Base-by-base conservation (phyloP, 306 rosid species). In the Lupinus albus region DNA sequence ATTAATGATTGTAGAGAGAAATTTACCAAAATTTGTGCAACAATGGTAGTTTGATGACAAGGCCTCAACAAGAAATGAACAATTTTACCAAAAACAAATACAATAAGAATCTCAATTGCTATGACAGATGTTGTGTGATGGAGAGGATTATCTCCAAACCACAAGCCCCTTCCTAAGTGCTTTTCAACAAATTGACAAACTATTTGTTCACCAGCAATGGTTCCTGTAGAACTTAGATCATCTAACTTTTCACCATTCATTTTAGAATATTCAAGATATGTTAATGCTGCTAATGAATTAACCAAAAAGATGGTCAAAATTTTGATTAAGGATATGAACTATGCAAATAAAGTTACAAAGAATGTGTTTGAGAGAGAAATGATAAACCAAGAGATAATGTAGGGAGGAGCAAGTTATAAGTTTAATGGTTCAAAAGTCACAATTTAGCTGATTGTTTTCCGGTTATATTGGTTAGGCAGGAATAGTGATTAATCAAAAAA, bases 11-110 rank as follows among this genome's bases (percentile, higher is more conserved):
- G 12, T 21, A 18, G 44, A 12, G 15, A 50, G 16, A 50, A 76
- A 33, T 45, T 33, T 69, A 69, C 80, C 71, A 69, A 13, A 45
- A 76, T 36, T 10, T 76, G 76, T 76, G 80, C 2, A 69, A 53
- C 6, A 13, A 62, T 33, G 1, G 35, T 28, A 12, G 80, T 76
- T 69, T 69, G 76, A 69, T 69, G 75, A 33, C 11, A 69, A 44
- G 76, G 80, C 33, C 44, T 76, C 3, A 76, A 12, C n/a, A 76
- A 35, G 46, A 61, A 6, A 69, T 76, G 69, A 69, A 52, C 54
- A 41, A 62, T 15, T 76, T 65, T 76, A 35, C 72, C 62, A 3
- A 36, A 10, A 13, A 1, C 0, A 6, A 33, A 76, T 49, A 69
- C 63, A 20, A 76, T 0, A 69, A 54, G 5, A 45, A 76, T 45